Conservation (phyloP, 2,329 filamentous ascomycete genomes). For the Purpureocillium lavendulum region DNA sequence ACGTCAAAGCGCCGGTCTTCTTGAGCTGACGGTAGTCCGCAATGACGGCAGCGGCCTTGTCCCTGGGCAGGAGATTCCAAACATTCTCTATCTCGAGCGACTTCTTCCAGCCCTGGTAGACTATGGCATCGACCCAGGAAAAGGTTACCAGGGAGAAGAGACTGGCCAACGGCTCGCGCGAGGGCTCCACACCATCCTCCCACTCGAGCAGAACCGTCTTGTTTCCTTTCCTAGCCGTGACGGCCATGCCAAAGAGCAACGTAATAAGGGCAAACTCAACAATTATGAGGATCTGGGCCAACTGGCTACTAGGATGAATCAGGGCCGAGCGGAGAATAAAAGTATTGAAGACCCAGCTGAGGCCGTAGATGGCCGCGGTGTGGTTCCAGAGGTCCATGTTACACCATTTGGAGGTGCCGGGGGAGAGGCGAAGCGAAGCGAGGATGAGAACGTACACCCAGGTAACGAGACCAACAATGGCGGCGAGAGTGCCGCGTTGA, state of each 20-base stretch:
- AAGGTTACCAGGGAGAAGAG: conserved; percentile 84
- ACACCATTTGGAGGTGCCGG: conserved; percentile 54
- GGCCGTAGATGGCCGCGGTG: conserved; percentile 73
- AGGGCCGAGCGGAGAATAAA: conserved; percentile 78
- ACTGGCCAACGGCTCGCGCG: conserved; percentile 79
- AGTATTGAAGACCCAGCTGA: conserved; percentile 71
- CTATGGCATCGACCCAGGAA: conserved; percentile 80
- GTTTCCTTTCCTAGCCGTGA: conserved; percentile 85
- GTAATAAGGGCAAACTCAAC: conserved; percentile 68
- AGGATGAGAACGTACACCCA: conserved; percentile 79
- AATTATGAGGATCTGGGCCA: conserved; percentile 57
- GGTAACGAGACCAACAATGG: conserved; percentile 57
- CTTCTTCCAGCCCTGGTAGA: conserved; percentile 82
- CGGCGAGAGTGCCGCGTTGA: conserved; percentile 46
- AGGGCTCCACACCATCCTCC: conserved; percentile 81
- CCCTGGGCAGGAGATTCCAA: conserved; percentile 83
- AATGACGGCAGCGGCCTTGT: conserved; percentile 78
- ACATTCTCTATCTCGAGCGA: conserved; percentile 77
- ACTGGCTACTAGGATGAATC: conserved; percentile 61
- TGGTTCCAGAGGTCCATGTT: conserved; percentile 83
- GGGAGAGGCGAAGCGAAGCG: conserved; percentile 62
- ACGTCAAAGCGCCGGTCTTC: conserved; percentile 69
- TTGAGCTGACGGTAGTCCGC: conserved; percentile 77
- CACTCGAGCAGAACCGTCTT: conserved; percentile 81
- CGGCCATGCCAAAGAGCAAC: conserved; percentile 64